Base-by-base conservation (phyloP, 805 yeast genomes). In the Metschnikowia picachoensis region DNA sequence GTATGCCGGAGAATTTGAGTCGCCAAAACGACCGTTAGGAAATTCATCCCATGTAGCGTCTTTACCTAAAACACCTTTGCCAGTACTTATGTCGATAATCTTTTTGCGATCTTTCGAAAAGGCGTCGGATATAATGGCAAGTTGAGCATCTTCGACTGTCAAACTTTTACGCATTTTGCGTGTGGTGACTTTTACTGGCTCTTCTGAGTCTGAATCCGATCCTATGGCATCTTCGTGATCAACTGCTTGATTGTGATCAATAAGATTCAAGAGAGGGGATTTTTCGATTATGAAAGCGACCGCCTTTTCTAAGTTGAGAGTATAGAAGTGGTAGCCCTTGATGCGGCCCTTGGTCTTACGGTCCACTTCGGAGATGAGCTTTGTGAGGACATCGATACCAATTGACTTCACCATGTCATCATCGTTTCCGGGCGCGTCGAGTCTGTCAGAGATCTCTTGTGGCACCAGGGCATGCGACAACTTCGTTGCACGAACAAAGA, bases 21-120 rank as follows among this genome's bases (percentile, higher is more conserved):
- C 96, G 69, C 97, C 95, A 65, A 88, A 89, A 69, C 98, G 78
- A 61, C 97, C 96, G 66, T 91, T 89, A 27, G 97, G 94, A 66
- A 88, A 91, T 60, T 91, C 98, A 71, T 91, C 98, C 98, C 98
- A 91, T 1, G 91, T 87, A 4, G 95, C 96, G 63, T 87, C 94
- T 58, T 87, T 81, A 31, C 96, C 96, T 27, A 88, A 60, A 2
- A 84, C 78, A 34, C 96, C 96, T 53, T 85, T 82, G 35, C 96
- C 96, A 13, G 85, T 77, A 36, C 94, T 85, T 35, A 89, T 88
- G 6, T 90, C 88, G 33, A 87, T 72, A 32, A 87, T 74, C 3
- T 79, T 79, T 60, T 78, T 78, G 53, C 79, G 78, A 31, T 62
- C 69, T 13, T 58, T 56, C 29, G 54, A 44, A n/a, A 60, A 47